Percentiles rank a stretch among this genome's conserved stretches.
These are phyloP conservation scores for Aspergillus chevalieri DNA, from an alignment of 2,329 filamentous ascomycete species.

Conservation along the genomic window DNA sequence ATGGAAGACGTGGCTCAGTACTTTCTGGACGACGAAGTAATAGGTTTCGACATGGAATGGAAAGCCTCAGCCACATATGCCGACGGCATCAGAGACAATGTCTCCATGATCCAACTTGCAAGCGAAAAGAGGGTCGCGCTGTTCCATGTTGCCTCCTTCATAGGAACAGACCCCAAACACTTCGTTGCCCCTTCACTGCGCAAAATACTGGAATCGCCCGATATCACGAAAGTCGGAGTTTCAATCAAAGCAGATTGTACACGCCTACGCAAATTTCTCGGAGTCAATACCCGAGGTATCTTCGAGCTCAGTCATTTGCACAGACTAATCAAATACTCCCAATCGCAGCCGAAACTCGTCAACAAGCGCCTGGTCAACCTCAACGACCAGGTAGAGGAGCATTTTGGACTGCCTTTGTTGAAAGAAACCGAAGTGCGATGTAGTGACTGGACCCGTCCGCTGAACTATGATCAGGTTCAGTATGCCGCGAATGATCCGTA, in stretches of 20 bases:
- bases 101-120: constrained; percentile 79
- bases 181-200: constrained; percentile 66
- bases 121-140: constrained; percentile 69
- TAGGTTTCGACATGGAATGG: constrained; percentile 95
- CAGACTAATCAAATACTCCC: constrained; percentile 65
- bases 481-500: constrained; percentile 83
- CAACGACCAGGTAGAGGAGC: constrained; percentile 62
- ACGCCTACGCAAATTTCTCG: constrained; percentile 61
- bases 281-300: constrained; percentile 58
- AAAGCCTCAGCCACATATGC: constrained; percentile 44
- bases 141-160: constrained; percentile 69
- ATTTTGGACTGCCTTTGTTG: constrained; percentile 65
- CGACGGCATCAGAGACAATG: constrained; percentile 57
- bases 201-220: constrained; percentile 63
- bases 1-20: constrained; percentile 61
- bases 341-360: constrained; percentile 49
- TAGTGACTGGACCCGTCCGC: constrained; percentile 64
- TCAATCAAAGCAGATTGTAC: constrained; percentile 65
- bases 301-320: constrained; percentile 81
- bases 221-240: constrained; percentile 71
- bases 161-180: constrained; percentile 38
- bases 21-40: constrained; percentile 62
- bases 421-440: constrained; percentile 66
- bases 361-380: constrained; percentile 63
- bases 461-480: constrained; percentile 60